Percentiles rank a stretch among this genome's conserved stretches.
Evolutionary conservation across 2,329 filamentous ascomycete species (phyloP).

Genomic region (Cercospora sp.): DNA sequence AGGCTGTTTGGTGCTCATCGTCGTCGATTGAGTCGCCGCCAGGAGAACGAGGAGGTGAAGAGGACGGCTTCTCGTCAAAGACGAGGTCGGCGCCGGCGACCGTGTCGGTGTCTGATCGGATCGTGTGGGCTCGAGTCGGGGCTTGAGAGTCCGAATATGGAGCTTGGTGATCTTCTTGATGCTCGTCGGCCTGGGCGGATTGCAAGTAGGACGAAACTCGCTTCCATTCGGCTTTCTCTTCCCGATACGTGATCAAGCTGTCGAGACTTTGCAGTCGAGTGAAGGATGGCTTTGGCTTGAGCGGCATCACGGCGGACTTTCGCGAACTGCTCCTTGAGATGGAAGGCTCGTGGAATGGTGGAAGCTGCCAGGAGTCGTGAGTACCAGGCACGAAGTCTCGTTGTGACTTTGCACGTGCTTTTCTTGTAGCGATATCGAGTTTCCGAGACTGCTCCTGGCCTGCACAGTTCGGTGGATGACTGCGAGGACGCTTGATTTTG

Average conservation of each 20-base stretch:
- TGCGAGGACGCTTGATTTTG: slow-evolving; percentile 18
- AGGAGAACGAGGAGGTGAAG: slow-evolving; percentile 5
- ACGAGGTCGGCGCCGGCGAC: slow-evolving; percentile 5
- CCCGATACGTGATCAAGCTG: slow-evolving; percentile 37
- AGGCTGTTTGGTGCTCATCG: background rate
- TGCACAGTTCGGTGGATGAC: slow-evolving; percentile 21
- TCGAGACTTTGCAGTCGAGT: slow-evolving; percentile 36
- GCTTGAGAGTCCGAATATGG: slow-evolving; percentile 4
- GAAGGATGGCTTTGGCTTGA: slow-evolving; percentile 32
- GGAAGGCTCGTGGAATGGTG: slow-evolving; percentile 23
- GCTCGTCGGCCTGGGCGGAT: slow-evolving; percentile 16
- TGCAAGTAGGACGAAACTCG: slow-evolving; percentile 28
- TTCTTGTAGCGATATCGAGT: background rate
- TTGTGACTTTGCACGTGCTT: slow-evolving; percentile 18
- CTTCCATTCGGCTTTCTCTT: slow-evolving; percentile 35
- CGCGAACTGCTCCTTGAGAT: slow-evolving; percentile 26
- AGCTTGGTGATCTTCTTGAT: background rate
- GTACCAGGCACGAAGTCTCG: slow-evolving; percentile 4
- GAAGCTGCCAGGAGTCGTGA: slow-evolving; percentile 27
- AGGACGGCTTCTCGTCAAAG: slow-evolving; percentile 14
- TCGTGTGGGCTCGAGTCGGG: slow-evolving; percentile 17
- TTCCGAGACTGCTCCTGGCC: slow-evolving; percentile 14
- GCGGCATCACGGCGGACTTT: slow-evolving; percentile 22
- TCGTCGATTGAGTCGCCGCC: slow-evolving; percentile 1
- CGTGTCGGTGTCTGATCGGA: slow-evolving; percentile 19